These are phyloP conservation scores for Cryphonectria carpinicola DNA, from an alignment of 2,329 filamentous ascomycete species.

Conservation along the genomic window DNA sequence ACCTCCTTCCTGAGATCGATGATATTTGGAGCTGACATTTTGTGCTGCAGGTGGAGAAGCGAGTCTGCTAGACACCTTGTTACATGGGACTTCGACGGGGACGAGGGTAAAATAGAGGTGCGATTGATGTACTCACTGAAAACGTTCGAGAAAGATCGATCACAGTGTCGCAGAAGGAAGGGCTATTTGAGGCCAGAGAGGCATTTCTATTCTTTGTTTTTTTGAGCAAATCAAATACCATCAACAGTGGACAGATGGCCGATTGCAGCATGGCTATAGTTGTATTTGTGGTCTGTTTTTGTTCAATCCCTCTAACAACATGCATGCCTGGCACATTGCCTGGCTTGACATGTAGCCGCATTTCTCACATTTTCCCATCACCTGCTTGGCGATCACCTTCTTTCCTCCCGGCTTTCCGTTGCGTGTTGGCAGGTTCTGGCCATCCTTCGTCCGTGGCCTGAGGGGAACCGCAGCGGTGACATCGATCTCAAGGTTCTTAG, in stretches of 20 bases:
- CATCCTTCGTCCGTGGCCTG: constrained; percentile 35
- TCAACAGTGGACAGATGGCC: constrained; percentile 9
- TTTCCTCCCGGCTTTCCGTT: constrained; percentile 27
- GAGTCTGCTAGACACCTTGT: constrained; percentile 46
- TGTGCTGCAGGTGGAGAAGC: constrained; percentile 54
- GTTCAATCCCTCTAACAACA: constrained; percentile 86
- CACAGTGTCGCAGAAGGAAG: neutral
- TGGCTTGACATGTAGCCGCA: constrained; percentile 98
- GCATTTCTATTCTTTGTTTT: neutral
- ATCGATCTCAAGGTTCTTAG: constrained; percentile 67
- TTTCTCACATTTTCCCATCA: constrained; percentile 79
- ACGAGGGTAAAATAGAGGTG: neutral
- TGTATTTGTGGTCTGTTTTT: constrained; percentile 69
- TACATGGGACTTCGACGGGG: neutral
- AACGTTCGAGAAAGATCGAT: constrained; percentile 14
- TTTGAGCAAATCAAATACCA: constrained; percentile 2
- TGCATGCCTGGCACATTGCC: constrained; percentile 90
- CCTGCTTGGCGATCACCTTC: constrained; percentile 56
- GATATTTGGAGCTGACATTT: constrained; percentile 25
- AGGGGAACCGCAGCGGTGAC: constrained; percentile 54
- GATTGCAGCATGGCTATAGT: constrained; percentile 44
- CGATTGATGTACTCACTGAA: neutral
- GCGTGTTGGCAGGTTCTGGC: constrained; percentile 34
- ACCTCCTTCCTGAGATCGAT: neutral
- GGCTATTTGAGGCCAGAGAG: neutral